Evolutionary conservation across 2,329 filamentous ascomycete species (phyloP).

Genomic region (Diaporthe sp.): DNA sequence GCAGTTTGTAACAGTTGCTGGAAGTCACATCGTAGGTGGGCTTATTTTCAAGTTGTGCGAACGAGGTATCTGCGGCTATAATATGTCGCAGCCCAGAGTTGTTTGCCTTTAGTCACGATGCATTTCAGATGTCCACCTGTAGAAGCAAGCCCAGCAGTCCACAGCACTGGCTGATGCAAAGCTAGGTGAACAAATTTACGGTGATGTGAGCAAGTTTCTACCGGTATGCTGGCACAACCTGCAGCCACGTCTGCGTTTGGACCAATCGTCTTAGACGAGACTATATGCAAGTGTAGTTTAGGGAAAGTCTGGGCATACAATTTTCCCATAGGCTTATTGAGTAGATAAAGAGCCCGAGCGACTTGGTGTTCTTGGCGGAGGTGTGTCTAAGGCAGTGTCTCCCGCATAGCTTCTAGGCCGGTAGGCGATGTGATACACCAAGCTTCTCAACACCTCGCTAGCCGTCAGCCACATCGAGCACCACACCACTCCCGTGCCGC

Average conservation of each 20-base stretch:
- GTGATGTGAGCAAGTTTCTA: not conserved
- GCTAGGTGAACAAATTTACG: not conserved
- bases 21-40: not conserved
- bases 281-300: not conserved
- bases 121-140: too few relatives aligned
- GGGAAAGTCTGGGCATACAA: not conserved
- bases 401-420: not conserved
- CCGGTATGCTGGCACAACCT: not conserved
- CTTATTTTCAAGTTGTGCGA: not conserved
- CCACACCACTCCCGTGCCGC: not conserved
- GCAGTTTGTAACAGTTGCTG: not conserved
- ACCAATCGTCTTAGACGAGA: not conserved
- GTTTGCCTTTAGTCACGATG: not conserved
- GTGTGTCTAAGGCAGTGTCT: not conserved
- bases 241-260: not conserved
- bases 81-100: not conserved
- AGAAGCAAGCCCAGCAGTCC: not conserved
- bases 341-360: conserved; percentile 7
- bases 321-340: not conserved
- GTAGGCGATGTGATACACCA: conserved; percentile 7
- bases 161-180: not conserved
- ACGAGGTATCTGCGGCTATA: not conserved
- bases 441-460: not conserved
- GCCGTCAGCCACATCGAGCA: not conserved
- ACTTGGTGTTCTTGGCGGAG: conserved; percentile 6